Evolutionary conservation across 1,284 basidiomycete species (phyloP).

Genomic region (Salmacisia buchloeana): DNA sequence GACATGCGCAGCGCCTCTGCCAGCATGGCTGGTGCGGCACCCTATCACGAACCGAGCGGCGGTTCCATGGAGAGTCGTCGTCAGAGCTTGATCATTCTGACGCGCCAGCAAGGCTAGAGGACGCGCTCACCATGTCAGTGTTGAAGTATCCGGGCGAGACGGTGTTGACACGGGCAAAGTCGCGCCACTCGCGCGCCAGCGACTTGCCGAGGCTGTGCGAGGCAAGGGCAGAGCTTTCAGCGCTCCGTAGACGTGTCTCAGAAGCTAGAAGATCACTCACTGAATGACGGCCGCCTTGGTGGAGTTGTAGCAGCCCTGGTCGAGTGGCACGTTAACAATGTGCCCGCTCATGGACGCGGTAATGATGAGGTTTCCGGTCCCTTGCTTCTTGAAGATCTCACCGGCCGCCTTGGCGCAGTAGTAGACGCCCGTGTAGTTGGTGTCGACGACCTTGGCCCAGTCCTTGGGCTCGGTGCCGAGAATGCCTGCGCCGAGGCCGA

Average conservation of each 20-base stretch:
- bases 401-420: constrained; percentile 40
- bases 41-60: too few species aligned
- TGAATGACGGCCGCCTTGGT: constrained; percentile 42
- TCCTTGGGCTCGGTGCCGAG: constrained; percentile 35
- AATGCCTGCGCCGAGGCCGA: constrained; percentile 21
- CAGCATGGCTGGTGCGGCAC: constrained; percentile 14
- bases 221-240: background rate
- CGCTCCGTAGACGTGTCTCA: background rate
- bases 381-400: constrained; percentile 46
- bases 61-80: too few species aligned
- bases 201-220: constrained; percentile 24
- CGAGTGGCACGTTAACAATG: constrained; percentile 39
- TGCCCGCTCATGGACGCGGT: constrained; percentile 37
- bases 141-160: constrained; percentile 49
- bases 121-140: constrained; percentile 38
- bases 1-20: constrained; percentile 31
- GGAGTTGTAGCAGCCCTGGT: constrained; percentile 30
- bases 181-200: constrained; percentile 37
- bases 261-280: background rate
- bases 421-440: constrained; percentile 36
- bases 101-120: background rate
- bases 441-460: constrained; percentile 34
- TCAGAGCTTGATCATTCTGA: background rate
- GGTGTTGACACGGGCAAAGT: constrained; percentile 49
- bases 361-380: constrained; percentile 42